A percentile compares a stretch with the other conserved stretches of the same genome.
Evolutionary conservation across 495 filamentous ascomycete species (phyloP).

Genomic region (Lindgomyces ingoldianus): DNA sequence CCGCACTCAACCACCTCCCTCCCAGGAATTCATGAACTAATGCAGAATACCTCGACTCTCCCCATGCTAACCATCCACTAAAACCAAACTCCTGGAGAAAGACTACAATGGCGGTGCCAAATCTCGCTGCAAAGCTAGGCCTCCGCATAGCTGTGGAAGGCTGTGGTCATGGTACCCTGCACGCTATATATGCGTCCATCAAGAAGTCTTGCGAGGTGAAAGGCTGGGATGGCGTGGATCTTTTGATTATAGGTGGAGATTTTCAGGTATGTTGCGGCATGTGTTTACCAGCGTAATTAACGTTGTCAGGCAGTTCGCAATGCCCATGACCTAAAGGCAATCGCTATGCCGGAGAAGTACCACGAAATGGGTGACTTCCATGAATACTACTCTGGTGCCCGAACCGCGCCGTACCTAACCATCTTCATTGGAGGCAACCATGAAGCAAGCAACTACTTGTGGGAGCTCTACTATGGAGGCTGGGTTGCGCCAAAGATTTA

Average conservation of each 20-base stretch:
- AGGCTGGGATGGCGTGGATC: conserved; percentile 74
- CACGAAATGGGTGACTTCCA: conserved; percentile 85
- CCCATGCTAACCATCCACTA: not conserved
- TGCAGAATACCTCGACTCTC: not conserved
- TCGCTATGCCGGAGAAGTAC: conserved; percentile 84
- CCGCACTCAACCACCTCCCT: too few relatives aligned
- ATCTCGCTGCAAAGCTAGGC: conserved; percentile 30
- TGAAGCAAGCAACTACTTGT: conserved; percentile 82
- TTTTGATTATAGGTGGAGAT: conserved; percentile 87
- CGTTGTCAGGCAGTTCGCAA: conserved; percentile 74
- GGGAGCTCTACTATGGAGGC: conserved; percentile 91
- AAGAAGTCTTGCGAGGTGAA: conserved; percentile 60
- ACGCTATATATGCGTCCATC: conserved; percentile 84
- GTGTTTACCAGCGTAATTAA: conserved; percentile 30
- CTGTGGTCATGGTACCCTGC: conserved; percentile 87
- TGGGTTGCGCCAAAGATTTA: conserved; percentile 98
- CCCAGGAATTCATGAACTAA: too few relatives aligned
- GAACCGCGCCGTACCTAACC: conserved; percentile 80
- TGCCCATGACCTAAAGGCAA: conserved; percentile 76
- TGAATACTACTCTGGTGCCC: conserved; percentile 81
- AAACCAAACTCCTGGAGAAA: not conserved
- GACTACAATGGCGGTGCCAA: conserved; percentile 21
- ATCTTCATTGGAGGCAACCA: conserved; percentile 94
- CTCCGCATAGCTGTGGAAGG: conserved; percentile 70
- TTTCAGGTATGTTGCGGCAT: conserved; percentile 65